Evolutionary conservation across 331 rosid genomes (phyloP), one percentile per base, ranked within the genome.

Genomic region (Saraca asoca): DNA sequence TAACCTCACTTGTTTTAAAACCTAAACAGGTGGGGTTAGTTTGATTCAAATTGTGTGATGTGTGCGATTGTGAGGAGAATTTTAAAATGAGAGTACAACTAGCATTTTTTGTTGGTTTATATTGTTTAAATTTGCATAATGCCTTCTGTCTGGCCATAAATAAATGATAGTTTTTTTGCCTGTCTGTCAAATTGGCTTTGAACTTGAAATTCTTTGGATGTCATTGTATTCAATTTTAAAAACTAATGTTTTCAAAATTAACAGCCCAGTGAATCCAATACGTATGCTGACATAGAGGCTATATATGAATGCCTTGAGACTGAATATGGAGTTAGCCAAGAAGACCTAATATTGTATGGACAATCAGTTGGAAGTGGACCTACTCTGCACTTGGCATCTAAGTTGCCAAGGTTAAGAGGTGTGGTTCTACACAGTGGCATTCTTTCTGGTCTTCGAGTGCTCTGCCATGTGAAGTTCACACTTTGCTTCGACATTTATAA

Each of bases 351-450:
- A 82, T 85, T 90, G 76, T 94, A 94, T 35, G 99, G 99, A 43
- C 99, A 90, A 70, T 94, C 99, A 7, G 96, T 94, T 62, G 99
- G 99, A 72, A 94, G 97, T 58, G 99, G 97, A 51, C 97, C 99
- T 11, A 94, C 99, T n/a, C 73, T 90, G 71, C 99, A 94, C 69
- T 85, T 94, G 91, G 99, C 99, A 11, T 73, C 99, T 59, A 94
- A 90, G 49, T 74, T 94, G 82, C 97, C 99, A 1, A 80, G 99
- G 76, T 81, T 94, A 69, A 81, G 96, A 71, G 99, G 99, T 5
- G 87, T 94, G 16, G 99, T 94, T 79, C 79, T 94, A 51, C 97
- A 94, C 61, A 90, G 99, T 16, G 99, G 95, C 54, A 94, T 94
- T 76, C 99, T 94, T 75, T 90, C 97, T 7, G 95, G 99, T 39